Evolutionary conservation across 2,329 filamentous ascomycete species (phyloP).

Genomic region (Trichophyton equinum): DNA sequence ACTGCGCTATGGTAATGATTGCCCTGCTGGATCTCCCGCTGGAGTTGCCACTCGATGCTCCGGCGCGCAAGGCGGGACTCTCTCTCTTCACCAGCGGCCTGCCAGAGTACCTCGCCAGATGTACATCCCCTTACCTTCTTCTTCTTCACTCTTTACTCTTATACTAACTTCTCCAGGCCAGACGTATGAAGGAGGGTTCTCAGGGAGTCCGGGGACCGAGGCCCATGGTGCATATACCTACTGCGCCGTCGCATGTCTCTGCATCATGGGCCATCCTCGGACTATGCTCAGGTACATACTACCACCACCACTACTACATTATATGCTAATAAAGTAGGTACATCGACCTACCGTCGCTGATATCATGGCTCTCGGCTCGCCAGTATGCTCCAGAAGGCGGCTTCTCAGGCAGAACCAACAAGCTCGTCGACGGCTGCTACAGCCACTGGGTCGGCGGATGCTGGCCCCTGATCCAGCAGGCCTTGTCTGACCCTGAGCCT

Average conservation of each 20-base stretch:
- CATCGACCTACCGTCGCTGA: conserved; percentile 62
- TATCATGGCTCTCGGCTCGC: conserved; percentile 78
- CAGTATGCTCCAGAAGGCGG: conserved; percentile 88
- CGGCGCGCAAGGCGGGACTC: conserved; percentile 51
- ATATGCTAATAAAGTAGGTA: conserved; percentile 38
- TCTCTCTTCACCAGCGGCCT: conserved; percentile 59
- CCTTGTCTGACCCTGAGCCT: conserved; percentile 31
- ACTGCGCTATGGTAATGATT: conserved; percentile 77
- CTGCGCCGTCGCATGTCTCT: conserved; percentile 78
- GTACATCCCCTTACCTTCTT: conserved; percentile 40
- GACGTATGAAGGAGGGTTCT: conserved; percentile 90
- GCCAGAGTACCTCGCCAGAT: conserved; percentile 66
- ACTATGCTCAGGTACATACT: conserved; percentile 55
- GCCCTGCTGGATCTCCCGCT: conserved; percentile 73
- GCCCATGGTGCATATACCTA: conserved; percentile 96
- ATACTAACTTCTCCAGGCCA: conserved; percentile 46
- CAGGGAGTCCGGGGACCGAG: conserved; percentile 70
- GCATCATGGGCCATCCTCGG: conserved; percentile 69
- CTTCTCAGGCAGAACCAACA: conserved; percentile 88
- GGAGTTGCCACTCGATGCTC: conserved; percentile 59
- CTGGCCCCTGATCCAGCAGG: conserved; percentile 81
- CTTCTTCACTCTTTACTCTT: background rate
- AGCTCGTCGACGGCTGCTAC: conserved; percentile 95
- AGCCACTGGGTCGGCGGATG: conserved; percentile 95
- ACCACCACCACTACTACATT: background rate